A percentile compares a stretch with the other conserved stretches of the same genome.
Evolutionary conservation across 805 yeast genomes (phyloP).

Genomic region (Candida piceae): DNA sequence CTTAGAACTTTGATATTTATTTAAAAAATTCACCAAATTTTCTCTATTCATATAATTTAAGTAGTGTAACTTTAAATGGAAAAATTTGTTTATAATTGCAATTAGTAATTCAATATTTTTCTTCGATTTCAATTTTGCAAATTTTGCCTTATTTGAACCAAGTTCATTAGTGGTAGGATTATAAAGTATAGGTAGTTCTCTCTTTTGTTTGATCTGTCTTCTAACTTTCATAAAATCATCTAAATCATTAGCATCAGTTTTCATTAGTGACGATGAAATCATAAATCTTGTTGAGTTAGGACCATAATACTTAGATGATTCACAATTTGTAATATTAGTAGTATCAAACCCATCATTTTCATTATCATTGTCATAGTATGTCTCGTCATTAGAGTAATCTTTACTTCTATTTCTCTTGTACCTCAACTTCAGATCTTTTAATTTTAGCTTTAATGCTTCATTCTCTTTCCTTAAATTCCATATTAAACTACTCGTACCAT

Average conservation of each 20-base stretch:
- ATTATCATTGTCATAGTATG: slow-evolving; percentile 3
- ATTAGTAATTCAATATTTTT: slow-evolving; percentile 33
- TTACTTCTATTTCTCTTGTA: slow-evolving; percentile 15
- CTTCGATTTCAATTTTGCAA: slow-evolving; percentile 13
- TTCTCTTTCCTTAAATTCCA: slow-evolving; percentile 22
- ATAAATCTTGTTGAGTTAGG: slow-evolving; percentile 46
- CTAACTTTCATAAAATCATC: slow-evolving; percentile 26
- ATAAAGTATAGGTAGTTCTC: slow-evolving; percentile 23
- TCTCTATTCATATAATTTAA: slow-evolving; percentile 34
- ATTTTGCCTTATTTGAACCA: slow-evolving; percentile 4
- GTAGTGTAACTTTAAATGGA: slow-evolving; percentile 36
- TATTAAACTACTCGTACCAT: neutral
- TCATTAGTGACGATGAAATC: slow-evolving; percentile 32
- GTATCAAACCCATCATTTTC: neutral
- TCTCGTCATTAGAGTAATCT: slow-evolving; percentile 9
- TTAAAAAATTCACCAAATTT: slow-evolving; percentile 33
- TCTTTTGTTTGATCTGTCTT: slow-evolving; percentile 25
- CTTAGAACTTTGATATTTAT: slow-evolving; percentile 28
- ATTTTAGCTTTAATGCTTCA: slow-evolving; percentile 24
- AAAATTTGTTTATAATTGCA: slow-evolving; percentile 37
- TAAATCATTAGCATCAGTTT: slow-evolving; percentile 25
- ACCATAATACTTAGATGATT: slow-evolving; percentile 37
- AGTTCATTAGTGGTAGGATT: slow-evolving; percentile 1
- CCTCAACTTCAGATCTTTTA: slow-evolving; percentile 23
- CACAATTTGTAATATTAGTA: slow-evolving; percentile 2